Base-by-base conservation (phyloP, 2,329 filamentous ascomycete species). In the Botrytis cinerea region DNA sequence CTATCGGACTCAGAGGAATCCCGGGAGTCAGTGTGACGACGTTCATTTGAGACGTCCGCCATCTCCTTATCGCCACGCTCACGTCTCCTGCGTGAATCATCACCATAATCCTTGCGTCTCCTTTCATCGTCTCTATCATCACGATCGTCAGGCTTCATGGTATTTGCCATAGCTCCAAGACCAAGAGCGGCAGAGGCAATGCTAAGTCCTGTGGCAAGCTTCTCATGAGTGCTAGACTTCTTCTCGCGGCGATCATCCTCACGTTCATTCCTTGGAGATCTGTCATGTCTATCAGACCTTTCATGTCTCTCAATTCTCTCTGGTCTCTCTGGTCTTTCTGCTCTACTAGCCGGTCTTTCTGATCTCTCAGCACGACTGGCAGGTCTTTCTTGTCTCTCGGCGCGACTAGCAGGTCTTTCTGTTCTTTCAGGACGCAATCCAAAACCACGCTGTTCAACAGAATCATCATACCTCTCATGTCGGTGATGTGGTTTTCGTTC, bases 141-240 rank as follows among this genome's bases (percentile, higher is more conserved):
- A 45, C 77, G 75, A n/a, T 78, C 75, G 35, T 79, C 79, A 25
- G 77, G 69, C n/a, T 77, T 77, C 43, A 77, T 71, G 43, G 70
- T 73, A 59, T 79, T 79, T 73, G 80, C 81, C 48, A 78, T 70
- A 20, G 80, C 79, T 71, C 77, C 78, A 20, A 81, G 64, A 25
- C 80, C 78, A 35, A 81, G 72, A 46, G 80, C 80, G n/a, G 78
- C 79, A 43, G 78, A 78, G 60, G 80, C 80, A 73, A 81, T 73
- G 69, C 80, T 79, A 35, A 81, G 74, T 40, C 80, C 78, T 18
- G 80, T 76, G 28, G 80, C 77, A 25, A 80, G 67, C 22, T 76
- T 77, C 74, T 81, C 80, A 73, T 78, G 74, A 6, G 77, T 75
- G 14, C 73, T 72, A 69, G 78, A 76, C 48, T 78, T 77, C n/a